Base-by-base conservation (phyloP, 2,329 filamentous ascomycete genomes). In the Neospermospora avenae region DNA sequence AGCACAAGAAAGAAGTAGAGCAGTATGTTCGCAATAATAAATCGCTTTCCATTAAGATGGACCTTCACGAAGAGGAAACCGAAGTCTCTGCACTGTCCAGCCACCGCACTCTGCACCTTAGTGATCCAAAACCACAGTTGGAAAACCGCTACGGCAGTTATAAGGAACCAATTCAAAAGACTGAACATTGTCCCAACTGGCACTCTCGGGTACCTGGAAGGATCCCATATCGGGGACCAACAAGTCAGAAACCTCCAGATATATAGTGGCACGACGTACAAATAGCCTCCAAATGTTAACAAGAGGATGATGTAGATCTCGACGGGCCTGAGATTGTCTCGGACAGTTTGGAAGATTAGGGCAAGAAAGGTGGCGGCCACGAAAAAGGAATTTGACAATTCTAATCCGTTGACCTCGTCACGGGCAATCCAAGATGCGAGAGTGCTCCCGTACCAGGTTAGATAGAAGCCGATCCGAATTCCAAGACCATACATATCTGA, bases 401-500 rank as follows among this genome's bases (percentile, higher is more conserved):
- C 55, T 41, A 66, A 52, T 1, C 49, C 42, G 18, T 45, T 34
- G 7, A 60, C 57, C 53, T 67, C 57, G 7, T 25, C n/a, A 18
- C 25, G 45, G 3, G 60, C 60, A 18, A 64, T 46, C 58, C 58
- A 64, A 8, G 55, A 42, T 3, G 65, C 62, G 8, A 68, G 49
- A 14, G 63, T 59, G 10, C 44, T 55, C 13, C 62, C 58, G 16
- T 61, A 60, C 61, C 62, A 66, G 45, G 64, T 62, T 3, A 61
- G 52, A 34, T 68, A 68, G 25, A 65, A 62, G 13, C 61, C 64
- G 3, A 66, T 35, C 7, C 64, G 41, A 22, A 69, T 66, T 3
- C 67, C 66, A 8, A 68, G 56, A 7, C 65, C 67, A 44, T 68
- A 67, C 51, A 68, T 62, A 20, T 67, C 66, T 5, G 54, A 34